These are phyloP conservation scores for Exophiala sp. DNA, from an alignment of 2,329 filamentous ascomycete genomes.

Conservation along the genomic window DNA sequence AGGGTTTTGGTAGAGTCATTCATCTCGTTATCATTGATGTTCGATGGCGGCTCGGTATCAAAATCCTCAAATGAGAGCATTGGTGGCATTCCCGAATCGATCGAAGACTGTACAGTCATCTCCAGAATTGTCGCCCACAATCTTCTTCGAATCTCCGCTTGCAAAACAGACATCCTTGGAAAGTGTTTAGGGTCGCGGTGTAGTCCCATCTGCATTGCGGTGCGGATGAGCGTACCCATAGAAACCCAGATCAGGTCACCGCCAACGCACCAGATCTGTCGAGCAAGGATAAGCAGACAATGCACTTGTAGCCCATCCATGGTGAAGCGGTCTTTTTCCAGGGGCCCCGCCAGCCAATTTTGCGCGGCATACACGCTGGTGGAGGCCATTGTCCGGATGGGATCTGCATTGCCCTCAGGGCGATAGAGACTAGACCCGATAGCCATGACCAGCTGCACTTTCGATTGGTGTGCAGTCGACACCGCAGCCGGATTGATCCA, in stretches of 20 bases:
- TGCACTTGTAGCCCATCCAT: constrained; percentile 36
- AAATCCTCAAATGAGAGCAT: constrained; percentile 33
- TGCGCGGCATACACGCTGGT: constrained; percentile 35
- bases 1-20: constrained; percentile 19
- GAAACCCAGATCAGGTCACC: constrained; percentile 37
- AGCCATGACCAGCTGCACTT: constrained; percentile 36
- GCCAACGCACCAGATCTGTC: constrained; percentile 33
- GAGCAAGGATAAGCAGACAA: constrained; percentile 35
- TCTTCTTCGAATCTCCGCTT: constrained; percentile 31
- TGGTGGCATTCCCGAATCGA: constrained; percentile 33
- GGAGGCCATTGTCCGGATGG: background rate
- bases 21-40: constrained; percentile 36
- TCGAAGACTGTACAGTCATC: constrained; percentile 32
- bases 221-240: constrained; percentile 30
- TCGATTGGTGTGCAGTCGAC: constrained; percentile 21
- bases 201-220: constrained; percentile 34
- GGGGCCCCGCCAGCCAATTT: constrained; percentile 36
- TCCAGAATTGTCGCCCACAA: constrained; percentile 39
- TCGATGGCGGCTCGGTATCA: constrained; percentile 35
- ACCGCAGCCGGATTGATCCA: background rate
- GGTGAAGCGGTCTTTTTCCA: constrained; percentile 31
- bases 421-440: constrained; percentile 28
- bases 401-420: background rate
- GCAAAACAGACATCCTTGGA: constrained; percentile 15
- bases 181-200: constrained; percentile 33